Base-by-base conservation (phyloP, 148 eudicot species). In the Amaranthus hypochondriacus region DNA sequence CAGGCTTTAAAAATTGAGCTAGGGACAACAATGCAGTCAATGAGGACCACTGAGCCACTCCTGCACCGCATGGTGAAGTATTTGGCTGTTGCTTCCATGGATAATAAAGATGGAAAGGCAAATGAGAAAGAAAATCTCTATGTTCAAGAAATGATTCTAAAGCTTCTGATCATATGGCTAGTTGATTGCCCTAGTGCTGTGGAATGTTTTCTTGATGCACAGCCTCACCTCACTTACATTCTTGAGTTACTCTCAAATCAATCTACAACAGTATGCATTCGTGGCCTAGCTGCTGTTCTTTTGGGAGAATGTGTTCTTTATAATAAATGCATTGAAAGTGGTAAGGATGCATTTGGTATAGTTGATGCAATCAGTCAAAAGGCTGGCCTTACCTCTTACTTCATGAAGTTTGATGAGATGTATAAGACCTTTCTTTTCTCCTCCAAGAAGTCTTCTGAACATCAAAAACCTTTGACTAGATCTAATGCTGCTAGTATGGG, bases 41-140 rank as follows among this genome's bases (percentile, higher is more conserved):
- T 90, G 74, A 90, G 88, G 70, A 75, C 90, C 43, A 69, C 96
- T 12, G 99, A 95, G 85, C 97, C 99, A 42, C 79, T 95, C 70
- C 74, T 95, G 87, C 97, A 95, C 78, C 99, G 94, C 50, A 82
- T 92, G 92, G 89, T 92, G 79, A 92, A 90, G 86, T 95, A 90
- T 85, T 83, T 92, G 81, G 96, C 92, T 74, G 88, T 95, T 82
- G 87, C 97, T 74, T 90, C 99, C 72, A 79, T 84, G 84, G 86
- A 79, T 71, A 80, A 69, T 71, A 88, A 88, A 71, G 99, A 88
- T 78, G 96, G 85, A 77, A 91, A 86, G 76, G 69, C 84, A 68
- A 81, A 82, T 57, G 73, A 76, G 76, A 74, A 85, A 9, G 81
- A 74, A 69, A 71, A 74, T 79, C 59, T 62, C 2, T 89, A 80